Base-by-base conservation (phyloP, 768 basidiomycete species). In the Naganishia onofrii region DNA sequence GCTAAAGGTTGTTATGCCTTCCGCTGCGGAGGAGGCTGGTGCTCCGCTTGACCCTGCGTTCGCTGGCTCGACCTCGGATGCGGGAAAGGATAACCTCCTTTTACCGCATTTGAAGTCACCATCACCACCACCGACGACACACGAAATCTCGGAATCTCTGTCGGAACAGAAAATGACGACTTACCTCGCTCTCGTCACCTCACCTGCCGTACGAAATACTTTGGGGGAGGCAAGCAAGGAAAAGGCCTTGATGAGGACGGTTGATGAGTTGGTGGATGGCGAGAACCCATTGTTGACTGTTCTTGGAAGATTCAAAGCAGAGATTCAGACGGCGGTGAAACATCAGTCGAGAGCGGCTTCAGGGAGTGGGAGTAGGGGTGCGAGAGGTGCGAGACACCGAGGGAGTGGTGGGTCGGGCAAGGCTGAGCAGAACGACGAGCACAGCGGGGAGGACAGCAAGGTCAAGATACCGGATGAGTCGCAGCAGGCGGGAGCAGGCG, bases 191-290 rank as follows among this genome's bases (percentile, higher is more conserved):
- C 75, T 81, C 53, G 74, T 79, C 42, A 69, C 72, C 12, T 79
- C 76, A 29, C 76, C 78, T 0, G 75, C 80, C 7, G 76, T 81
- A 71, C 57, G 78, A 28, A 76, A 82, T 68, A 77, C 81, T 2
- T 74, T 82, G 28, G 81, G 77, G 6, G 72, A 77, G 32, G 80
- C 78, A 31, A 73, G 72, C 66, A 75, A 78, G 63, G 81, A 82
- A 70, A 76, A 73, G 53, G 79, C 78, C 10, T 60, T 82, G 19
- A 78, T 79, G 66, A 66, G 77, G 19, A 81, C 81, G 17, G 78
- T 80, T 1, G 76, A 76, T 9, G 80, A 82, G 56, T 66, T 82
- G 46, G 72, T 82, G 28, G 80, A 82, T 58, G 78, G 79, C 29
- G 81, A 82, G 69, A 80, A 74, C 44, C 75, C 74, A 8, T 57